Percentiles rank a stretch among this genome's conserved stretches.
Evolutionary conservation across 2,329 filamentous ascomycete genomes (phyloP).

Genomic region (Trichoderma sp.): DNA sequence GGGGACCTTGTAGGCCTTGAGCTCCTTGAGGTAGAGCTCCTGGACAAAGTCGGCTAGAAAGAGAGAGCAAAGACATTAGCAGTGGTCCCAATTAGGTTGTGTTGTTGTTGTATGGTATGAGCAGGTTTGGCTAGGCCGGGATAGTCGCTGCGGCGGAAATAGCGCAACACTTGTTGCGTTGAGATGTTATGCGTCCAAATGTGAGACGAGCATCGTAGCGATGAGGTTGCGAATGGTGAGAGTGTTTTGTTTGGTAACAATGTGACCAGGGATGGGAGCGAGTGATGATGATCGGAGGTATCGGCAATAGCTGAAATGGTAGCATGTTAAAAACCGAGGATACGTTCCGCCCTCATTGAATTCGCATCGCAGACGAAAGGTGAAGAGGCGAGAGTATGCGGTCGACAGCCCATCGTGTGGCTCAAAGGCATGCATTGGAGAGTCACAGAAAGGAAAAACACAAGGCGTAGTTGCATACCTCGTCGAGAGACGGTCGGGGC

Average conservation of each 20-base stretch:
- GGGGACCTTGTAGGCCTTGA: conserved; percentile 90
- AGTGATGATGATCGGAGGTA: conserved; percentile 13
- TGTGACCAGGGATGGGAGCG: background rate
- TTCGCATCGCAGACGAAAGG: background rate
- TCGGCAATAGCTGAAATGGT: conserved; percentile 1
- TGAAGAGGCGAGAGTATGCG: background rate
- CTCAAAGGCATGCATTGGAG: background rate
- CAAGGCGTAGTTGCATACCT: conserved; percentile 51
- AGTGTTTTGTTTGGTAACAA: background rate
- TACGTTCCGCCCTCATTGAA: background rate
- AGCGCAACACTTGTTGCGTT: conserved; percentile 20
- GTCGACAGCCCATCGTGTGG: background rate
- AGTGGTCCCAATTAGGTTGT: conserved; percentile 2
- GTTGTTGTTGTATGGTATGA: background rate
- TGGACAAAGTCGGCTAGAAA: conserved; percentile 88
- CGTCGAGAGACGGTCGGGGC: conserved; percentile 62
- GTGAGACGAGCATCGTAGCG: background rate
- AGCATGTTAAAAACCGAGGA: background rate
- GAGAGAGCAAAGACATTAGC: conserved; percentile 32
- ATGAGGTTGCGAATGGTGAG: background rate
- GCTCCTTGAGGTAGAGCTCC: conserved; percentile 94
- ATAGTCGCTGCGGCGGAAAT: background rate
- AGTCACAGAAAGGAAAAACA: background rate
- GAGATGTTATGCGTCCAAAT: background rate
- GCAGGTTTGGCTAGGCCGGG: conserved; percentile 9